A percentile compares a stretch with the other conserved stretches of the same genome.
phyloP scores from a whole-genome alignment of 352 stramenopile genomes.

The Globisporangium iwayamae region DNA sequence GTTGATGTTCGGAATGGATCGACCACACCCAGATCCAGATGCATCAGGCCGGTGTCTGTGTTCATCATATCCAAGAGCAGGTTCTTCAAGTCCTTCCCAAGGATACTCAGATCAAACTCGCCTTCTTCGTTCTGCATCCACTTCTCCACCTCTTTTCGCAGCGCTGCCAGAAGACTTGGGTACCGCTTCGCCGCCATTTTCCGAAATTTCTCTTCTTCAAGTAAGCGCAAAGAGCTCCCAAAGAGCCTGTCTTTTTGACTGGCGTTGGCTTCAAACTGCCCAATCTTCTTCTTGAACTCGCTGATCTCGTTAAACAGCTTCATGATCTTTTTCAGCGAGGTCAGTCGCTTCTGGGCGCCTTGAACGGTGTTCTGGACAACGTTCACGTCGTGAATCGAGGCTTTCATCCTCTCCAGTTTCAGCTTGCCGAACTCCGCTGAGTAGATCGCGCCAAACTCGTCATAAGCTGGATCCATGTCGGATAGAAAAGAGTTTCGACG shows the following conservation, averaged over 20 bases:
- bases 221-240: constrained; percentile 60
- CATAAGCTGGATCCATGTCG: constrained; percentile 50
- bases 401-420: constrained; percentile 40
- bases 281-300: constrained; percentile 75
- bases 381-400: constrained; percentile 38
- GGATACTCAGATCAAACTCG: constrained; percentile 67
- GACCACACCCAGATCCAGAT: constrained; percentile 63
- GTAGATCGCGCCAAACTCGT: constrained; percentile 36
- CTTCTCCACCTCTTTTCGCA: constrained; percentile 69
- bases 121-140: constrained; percentile 71
- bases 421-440: constrained; percentile 36
- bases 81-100: constrained; percentile 71
- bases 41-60: constrained; percentile 78
- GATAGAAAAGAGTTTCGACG: constrained; percentile 48
- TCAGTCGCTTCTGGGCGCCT: constrained; percentile 51
- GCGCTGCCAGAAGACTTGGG: constrained; percentile 37
- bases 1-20: constrained; percentile 31
- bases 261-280: constrained; percentile 62
- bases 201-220: constrained; percentile 78
- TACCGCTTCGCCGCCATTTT: constrained; percentile 73
- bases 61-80: constrained; percentile 81
- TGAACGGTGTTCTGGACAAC: constrained; percentile 44
- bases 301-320: constrained; percentile 62
- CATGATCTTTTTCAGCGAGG: constrained; percentile 81
- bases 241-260: constrained; percentile 74